These are phyloP conservation scores for Wickerhamiella nectarea DNA, from an alignment of 805 yeast genomes.

Conservation along the genomic window DNA sequence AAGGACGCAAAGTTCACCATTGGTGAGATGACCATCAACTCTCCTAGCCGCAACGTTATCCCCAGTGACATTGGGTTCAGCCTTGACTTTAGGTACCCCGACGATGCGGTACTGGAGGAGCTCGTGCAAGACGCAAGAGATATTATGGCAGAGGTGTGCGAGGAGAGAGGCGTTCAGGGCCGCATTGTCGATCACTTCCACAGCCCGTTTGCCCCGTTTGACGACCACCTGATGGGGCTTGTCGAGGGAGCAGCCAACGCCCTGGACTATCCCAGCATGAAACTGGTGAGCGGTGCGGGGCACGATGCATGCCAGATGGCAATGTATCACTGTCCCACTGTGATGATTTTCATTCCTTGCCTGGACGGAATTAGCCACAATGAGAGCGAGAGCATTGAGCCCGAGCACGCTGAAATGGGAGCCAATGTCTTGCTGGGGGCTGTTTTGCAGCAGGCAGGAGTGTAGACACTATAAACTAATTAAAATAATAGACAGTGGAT, in stretches of 20 bases:
- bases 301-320: constrained; percentile 57
- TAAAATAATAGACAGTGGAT: no score
- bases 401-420: constrained; percentile 1
- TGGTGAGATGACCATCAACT: constrained; percentile 43
- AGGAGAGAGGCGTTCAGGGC: constrained; percentile 28
- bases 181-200: constrained; percentile 23
- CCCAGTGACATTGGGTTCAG: constrained; percentile 49
- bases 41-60: constrained; percentile 53
- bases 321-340: constrained; percentile 40
- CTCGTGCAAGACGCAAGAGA: constrained; percentile 14
- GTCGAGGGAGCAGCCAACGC: constrained; percentile 38
- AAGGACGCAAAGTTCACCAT: constrained; percentile 41
- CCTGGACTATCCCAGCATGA: constrained; percentile 10
- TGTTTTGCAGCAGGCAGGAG: not conserved
- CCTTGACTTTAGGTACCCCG: constrained; percentile 42
- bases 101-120: not conserved
- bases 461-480: no score
- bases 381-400: constrained; percentile 5
- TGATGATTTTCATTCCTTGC: constrained; percentile 63
- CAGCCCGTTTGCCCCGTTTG: constrained; percentile 47
- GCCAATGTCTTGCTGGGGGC: not conserved
- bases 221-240: constrained; percentile 37
- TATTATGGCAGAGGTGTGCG: constrained; percentile 22
- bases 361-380: constrained; percentile 38
- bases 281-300: constrained; percentile 47